Conservation (phyloP, 2,329 filamentous ascomycete species). For the Golovinomyces cichoracearum region DNA sequence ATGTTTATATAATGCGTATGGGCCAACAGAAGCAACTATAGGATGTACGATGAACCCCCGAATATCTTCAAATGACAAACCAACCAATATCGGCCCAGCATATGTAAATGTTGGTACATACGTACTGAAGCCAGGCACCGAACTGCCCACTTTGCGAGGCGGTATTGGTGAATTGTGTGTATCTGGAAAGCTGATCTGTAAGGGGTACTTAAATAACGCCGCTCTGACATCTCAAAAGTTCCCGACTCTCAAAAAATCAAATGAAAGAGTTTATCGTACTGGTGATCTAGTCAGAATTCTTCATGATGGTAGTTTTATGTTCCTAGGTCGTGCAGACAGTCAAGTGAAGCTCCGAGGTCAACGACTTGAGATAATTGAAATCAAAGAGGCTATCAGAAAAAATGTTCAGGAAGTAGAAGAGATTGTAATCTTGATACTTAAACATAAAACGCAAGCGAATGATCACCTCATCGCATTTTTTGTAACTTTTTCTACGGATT, state of each 20-base stretch:
- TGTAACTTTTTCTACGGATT: slow-evolving; percentile 16
- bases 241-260: slow-evolving; percentile 30
- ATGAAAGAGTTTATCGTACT: slow-evolving; percentile 53
- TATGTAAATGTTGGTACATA: slow-evolving; percentile 74
- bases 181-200: slow-evolving; percentile 63
- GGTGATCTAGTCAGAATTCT: slow-evolving; percentile 67
- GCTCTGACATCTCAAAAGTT: slow-evolving; percentile 59
- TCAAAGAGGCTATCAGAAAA: slow-evolving; percentile 51
- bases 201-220: slow-evolving; percentile 59
- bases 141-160: slow-evolving; percentile 46
- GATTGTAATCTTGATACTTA: slow-evolving; percentile 48
- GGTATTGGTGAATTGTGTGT: slow-evolving; percentile 73
- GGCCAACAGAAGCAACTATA: slow-evolving; percentile 79
- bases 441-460: slow-evolving; percentile 44
- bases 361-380: slow-evolving; percentile 69
- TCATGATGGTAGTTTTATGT: slow-evolving; percentile 60
- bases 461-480: slow-evolving; percentile 65
- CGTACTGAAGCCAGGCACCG: slow-evolving; percentile 44
- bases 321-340: slow-evolving; percentile 67
- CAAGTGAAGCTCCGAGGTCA: slow-evolving; percentile 83
- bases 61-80: slow-evolving; percentile 49
- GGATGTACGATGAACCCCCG: slow-evolving; percentile 75
- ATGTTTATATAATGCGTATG: slow-evolving; percentile 80
- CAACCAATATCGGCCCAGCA: slow-evolving; percentile 66
- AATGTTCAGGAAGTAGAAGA: slow-evolving; percentile 34